Conservation (phyloP, 2,329 filamentous ascomycete genomes). For the Drechslerella stenobrocha region DNA sequence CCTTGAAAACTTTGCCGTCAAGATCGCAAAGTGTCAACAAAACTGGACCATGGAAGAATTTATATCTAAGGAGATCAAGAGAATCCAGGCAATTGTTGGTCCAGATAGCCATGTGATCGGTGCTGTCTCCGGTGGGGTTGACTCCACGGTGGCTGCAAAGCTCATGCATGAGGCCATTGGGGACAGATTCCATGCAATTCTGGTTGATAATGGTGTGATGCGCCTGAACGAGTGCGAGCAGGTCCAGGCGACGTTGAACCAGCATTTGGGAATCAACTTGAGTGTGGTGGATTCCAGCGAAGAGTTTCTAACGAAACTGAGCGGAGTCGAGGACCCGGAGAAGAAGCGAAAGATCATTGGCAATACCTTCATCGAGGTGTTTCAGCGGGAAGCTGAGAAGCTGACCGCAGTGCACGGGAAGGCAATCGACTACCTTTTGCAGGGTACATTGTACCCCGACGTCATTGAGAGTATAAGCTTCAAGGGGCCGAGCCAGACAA, state of each 20-base stretch:
- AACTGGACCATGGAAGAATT: conserved; percentile 89
- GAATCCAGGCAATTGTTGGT: conserved; percentile 81
- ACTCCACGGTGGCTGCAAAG: conserved; percentile 82
- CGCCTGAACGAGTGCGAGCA: conserved; percentile 79
- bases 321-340: conserved; percentile 78
- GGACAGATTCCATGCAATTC: conserved; percentile 78
- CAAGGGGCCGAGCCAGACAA: conserved; percentile 71
- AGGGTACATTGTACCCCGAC: conserved; percentile 81
- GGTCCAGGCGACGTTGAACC: conserved; percentile 75
- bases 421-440: conserved; percentile 81
- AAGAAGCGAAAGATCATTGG: conserved; percentile 91
- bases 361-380: conserved; percentile 76
- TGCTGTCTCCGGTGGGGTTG: conserved; percentile 80
- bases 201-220: conserved; percentile 85
- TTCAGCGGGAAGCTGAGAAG: conserved; percentile 71
- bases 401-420: conserved; percentile 61
- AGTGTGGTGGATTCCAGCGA: conserved; percentile 80
- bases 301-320: conserved; percentile 74
- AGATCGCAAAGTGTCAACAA: conserved; percentile 74
- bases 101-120: conserved; percentile 79
- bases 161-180: conserved; percentile 86
- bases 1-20: conserved; percentile 79
- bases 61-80: conserved; percentile 73
- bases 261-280: conserved; percentile 85
- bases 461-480: conserved; percentile 73